phyloP scores from a whole-genome alignment of 192 early-diverging fungal genomes.

The Thamnidium elegans region DNA sequence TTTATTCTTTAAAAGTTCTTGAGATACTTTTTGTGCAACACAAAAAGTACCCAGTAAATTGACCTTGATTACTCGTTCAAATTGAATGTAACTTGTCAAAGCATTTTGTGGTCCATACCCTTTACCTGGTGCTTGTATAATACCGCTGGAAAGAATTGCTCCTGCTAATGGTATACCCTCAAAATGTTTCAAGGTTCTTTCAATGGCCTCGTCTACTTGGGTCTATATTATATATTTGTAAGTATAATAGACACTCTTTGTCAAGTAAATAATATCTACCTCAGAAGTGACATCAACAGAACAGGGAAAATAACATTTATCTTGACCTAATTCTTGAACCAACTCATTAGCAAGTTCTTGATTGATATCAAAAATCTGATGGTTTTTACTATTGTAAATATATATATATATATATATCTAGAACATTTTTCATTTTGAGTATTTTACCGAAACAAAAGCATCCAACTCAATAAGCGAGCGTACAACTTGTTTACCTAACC shows the following conservation, averaged over 20 bases:
- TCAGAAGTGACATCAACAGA: slow-evolving; percentile 23
- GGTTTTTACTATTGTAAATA: not conserved
- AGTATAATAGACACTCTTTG: not conserved
- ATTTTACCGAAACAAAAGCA: slow-evolving; percentile 19
- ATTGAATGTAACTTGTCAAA: slow-evolving; percentile 24
- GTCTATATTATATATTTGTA: slow-evolving; percentile 1
- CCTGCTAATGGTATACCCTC: slow-evolving; percentile 7
- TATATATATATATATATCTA: not conserved
- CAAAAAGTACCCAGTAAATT: slow-evolving; percentile 31
- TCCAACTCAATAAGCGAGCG: slow-evolving; percentile 13
- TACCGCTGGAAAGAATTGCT: slow-evolving; percentile 25
- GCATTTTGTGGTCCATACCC: slow-evolving; percentile 24
- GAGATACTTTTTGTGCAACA: slow-evolving; percentile 26
- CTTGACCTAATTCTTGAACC: slow-evolving; percentile 3
- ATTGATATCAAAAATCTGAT: slow-evolving; percentile 32
- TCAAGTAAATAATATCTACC: slow-evolving; percentile 6
- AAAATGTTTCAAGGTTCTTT: slow-evolving; percentile 1
- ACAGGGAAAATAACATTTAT: slow-evolving; percentile 12
- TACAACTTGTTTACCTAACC: slow-evolving; percentile 18
- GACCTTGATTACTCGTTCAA: slow-evolving; percentile 21
- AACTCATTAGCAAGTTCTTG: not conserved
- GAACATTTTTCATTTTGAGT: not conserved
- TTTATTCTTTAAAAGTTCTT: slow-evolving; percentile 16
- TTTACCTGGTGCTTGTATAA: not conserved
- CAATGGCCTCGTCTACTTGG: slow-evolving; percentile 19